phyloP scores from a whole-genome alignment of 2,329 filamentous ascomycete genomes.

The Neofusicoccum kwambonambiense region DNA sequence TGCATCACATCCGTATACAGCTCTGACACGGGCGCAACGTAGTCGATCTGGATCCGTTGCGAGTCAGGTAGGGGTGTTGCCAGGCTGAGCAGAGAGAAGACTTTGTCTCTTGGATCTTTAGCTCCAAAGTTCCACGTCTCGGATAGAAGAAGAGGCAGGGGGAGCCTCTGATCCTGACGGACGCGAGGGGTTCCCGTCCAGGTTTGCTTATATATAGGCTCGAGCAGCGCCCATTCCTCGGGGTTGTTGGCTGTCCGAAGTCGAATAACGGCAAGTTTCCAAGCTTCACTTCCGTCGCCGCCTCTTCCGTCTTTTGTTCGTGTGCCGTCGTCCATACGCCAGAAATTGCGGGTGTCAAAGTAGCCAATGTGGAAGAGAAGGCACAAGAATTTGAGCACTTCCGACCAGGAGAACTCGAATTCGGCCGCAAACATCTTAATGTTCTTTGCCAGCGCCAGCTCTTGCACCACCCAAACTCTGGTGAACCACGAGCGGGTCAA shows the following conservation, averaged over 20 bases:
- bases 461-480: slow-evolving; percentile 9
- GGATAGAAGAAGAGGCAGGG: background rate
- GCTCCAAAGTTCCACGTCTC: background rate
- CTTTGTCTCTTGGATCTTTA: slow-evolving; percentile 7
- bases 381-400: slow-evolving; percentile 4
- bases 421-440: background rate
- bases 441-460: slow-evolving; percentile 5
- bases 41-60: background rate
- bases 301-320: background rate
- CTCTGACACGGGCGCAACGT: background rate
- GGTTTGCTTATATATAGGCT: background rate
- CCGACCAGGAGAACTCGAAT: background rate
- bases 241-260: background rate
- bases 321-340: background rate
- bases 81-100: background rate
- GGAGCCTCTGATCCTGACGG: background rate
- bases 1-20: background rate
- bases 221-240: background rate
- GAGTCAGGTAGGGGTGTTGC: background rate
- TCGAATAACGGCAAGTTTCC: slow-evolving; percentile 2
- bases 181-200: background rate
- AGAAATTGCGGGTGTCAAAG: slow-evolving; percentile 1
- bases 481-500: slow-evolving; percentile 3
- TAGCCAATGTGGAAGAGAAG: background rate
- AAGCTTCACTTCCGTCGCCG: slow-evolving; percentile 1